A percentile compares a stretch with the other conserved stretches of the same genome.
These are phyloP conservation scores for Chenopodium berlandieri DNA, from an alignment of 148 eudicot species.

Conservation along the genomic window DNA sequence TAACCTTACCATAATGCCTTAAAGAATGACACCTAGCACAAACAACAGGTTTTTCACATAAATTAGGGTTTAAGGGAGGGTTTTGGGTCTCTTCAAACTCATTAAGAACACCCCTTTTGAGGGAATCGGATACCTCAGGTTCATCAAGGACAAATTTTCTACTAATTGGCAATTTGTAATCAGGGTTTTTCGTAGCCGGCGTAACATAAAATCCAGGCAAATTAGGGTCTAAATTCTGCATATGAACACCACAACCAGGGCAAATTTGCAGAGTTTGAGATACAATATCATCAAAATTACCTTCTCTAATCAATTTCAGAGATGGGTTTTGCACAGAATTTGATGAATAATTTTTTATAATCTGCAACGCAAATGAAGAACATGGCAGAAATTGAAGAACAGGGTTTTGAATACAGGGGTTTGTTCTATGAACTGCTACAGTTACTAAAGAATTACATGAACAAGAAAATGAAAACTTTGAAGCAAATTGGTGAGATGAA, in stretches of 20 bases:
- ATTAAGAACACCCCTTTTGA: constrained; percentile 58
- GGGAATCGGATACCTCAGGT: constrained; percentile 44
- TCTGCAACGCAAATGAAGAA: constrained; percentile 7
- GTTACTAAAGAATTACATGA: not conserved
- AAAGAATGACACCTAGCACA: constrained; percentile 85
- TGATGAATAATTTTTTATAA: constrained; percentile 39
- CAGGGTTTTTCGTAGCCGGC: constrained; percentile 47
- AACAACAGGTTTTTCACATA: constrained; percentile 48
- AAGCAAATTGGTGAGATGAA: constrained; percentile 14
- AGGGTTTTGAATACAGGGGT: constrained; percentile 38
- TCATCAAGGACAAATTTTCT: constrained; percentile 51
- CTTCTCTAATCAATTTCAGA: constrained; percentile 59
- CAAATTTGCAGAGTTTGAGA: constrained; percentile 46
- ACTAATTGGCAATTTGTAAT: constrained; percentile 46
- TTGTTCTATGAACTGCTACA: not conserved
- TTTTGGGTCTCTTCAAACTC: constrained; percentile 39
- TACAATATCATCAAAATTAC: constrained; percentile 67
- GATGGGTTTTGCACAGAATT: constrained; percentile 24
- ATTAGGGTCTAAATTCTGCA: constrained; percentile 65
- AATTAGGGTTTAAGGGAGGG: constrained; percentile 24
- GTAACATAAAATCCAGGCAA: constrained; percentile 62
- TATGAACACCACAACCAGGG: constrained; percentile 92
- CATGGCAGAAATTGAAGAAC: constrained; percentile 18
- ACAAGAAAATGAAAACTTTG: constrained; percentile 12
- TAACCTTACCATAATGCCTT: constrained; percentile 74